Percentiles rank a stretch among this genome's conserved stretches.
Conservation (phyloP, 805 yeast genomes). For the Metschnikowia henanensis region DNA sequence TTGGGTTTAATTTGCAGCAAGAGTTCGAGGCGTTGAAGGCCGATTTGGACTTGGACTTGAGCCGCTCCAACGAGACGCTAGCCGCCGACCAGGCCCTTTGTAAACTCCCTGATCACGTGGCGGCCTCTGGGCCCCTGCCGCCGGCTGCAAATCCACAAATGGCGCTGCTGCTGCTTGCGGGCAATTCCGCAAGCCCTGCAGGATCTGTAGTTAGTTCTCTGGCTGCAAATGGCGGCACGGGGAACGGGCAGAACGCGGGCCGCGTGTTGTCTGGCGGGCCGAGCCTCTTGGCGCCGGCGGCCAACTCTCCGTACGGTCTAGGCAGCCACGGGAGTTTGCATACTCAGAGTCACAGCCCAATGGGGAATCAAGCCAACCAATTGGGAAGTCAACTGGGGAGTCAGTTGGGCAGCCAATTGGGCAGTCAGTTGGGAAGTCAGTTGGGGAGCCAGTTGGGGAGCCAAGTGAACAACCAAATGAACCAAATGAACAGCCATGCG, state of each 20-base stretch:
- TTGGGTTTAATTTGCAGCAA: conserved; percentile 46
- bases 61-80: conserved; percentile 15
- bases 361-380: too few relatives aligned
- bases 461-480: too few relatives aligned
- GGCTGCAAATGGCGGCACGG: neutral
- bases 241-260: too few relatives aligned
- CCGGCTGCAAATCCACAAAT: neutral
- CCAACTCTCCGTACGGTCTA: conserved; percentile 12
- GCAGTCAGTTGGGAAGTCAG: too few relatives aligned
- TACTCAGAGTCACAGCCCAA: conserved; percentile 6
- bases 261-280: conserved; percentile 12
- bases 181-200: neutral
- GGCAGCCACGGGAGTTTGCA: neutral
- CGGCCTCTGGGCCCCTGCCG: neutral
- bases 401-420: too few relatives aligned
- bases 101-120: neutral
- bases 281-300: conserved; percentile 20
- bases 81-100: neutral
- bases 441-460: too few relatives aligned
- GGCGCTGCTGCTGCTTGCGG: neutral
- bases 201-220: neutral
- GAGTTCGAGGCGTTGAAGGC: conserved; percentile 48
- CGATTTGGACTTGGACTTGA: conserved; percentile 46
- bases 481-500: conserved; percentile 1
- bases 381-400: too few relatives aligned